Conservation (phyloP, 1,284 basidiomycete genomes). For the Cryptococcus hybrid region DNA sequence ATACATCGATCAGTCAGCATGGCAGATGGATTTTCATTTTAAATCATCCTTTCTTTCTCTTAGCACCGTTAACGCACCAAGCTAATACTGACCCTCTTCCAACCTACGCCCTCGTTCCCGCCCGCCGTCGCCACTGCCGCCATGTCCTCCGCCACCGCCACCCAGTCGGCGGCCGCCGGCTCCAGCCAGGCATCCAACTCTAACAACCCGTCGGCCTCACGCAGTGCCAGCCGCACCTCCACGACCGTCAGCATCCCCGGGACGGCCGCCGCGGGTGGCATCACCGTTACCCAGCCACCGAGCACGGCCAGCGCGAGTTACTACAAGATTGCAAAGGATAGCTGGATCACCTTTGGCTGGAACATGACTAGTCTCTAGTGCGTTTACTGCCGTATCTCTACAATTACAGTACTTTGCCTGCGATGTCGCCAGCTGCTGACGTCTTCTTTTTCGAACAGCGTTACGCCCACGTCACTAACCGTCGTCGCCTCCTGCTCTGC, state of each 20-base stretch:
- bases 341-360: conserved; percentile 87
- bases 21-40: no score
- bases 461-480: conserved; percentile 69
- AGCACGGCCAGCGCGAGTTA: conserved; percentile 70
- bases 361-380: conserved; percentile 70
- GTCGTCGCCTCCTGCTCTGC: conserved; percentile 71
- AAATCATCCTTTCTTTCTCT: no score
- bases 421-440: not conserved
- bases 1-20: no score
- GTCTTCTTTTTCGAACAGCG: conserved; percentile 27
- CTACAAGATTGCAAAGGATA: conserved; percentile 78
- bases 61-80: no score
- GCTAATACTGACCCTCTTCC: no score
- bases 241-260: conserved; percentile 40
- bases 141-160: conserved; percentile 9
- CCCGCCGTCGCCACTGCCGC: no score
- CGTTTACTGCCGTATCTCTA: conserved; percentile 16
- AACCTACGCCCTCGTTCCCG: no score
- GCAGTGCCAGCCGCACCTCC: not conserved
- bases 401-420: not conserved
- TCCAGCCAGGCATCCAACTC: conserved; percentile 8
- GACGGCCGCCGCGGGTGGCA: conserved; percentile 46
- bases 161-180: conserved; percentile 4
- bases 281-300: conserved; percentile 62
- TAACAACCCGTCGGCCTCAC: conserved; percentile 6